Evolutionary conservation across 202 grass and related monocot species (phyloP), one percentile per base, ranked within the genome.

Genomic region (Brachypodium distachyon): DNA sequence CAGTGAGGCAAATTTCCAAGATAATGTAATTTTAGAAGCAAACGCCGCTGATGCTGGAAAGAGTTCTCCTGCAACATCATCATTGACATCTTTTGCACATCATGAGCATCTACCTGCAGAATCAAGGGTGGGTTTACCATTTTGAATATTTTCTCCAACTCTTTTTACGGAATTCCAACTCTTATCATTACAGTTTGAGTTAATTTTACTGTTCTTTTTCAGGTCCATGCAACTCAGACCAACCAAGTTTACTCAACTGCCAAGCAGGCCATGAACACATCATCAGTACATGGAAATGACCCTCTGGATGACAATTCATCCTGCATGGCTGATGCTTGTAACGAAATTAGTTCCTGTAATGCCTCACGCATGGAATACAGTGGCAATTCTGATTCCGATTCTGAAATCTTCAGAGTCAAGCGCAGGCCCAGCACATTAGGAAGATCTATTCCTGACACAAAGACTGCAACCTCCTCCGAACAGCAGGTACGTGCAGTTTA

Each of bases 381-480:
- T 73, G 91, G 87, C 53, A 86, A 96, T 84, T 99, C 96, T 5
- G 96, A 96, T 59, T 92, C 89, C 19, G 95, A 90, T 66, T 76
- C 80, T 51, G 96, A 85, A 82, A 84, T 88, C 48, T 98, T 98
- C 72, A 87, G 87, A 61, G 87, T 99, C 72, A 99, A 94, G 59
- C 92, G 96, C 59, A 85, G 96, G 46, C 85, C 96, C 44, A 63
- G 44, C 9, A 65, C 60, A 1, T 38, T 41, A 72, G 84, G 48
- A 21, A 88, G 90, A 56, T 46, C 83, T 82, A 25, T 61, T 46
- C 31, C 56, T 83, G 89, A 87, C 18, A 42, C 77, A 36, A 65
- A 29, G 68, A 55, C 44, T 57, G 46, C 75, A 62, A 69, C 64
- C 18, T 76, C 81, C 42, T 72, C 96, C 56, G 85, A 93, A 76